Conservation (phyloP, 106 monocot genomes). For the Gastrodia elata region DNA sequence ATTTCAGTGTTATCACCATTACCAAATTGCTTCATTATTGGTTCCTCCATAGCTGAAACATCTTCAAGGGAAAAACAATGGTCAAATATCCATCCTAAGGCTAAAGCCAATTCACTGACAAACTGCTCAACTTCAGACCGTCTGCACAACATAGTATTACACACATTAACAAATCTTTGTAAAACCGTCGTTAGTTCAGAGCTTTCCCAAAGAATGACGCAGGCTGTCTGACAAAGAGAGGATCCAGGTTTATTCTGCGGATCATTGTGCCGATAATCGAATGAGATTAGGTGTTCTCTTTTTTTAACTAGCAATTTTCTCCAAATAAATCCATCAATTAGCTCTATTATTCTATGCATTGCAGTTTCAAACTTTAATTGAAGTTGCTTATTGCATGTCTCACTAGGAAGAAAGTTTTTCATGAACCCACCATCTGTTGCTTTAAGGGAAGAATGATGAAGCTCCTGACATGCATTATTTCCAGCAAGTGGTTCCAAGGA, state of each 20-base stretch:
- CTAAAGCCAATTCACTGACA: slow-evolving; percentile 23
- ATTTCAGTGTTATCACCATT: slow-evolving; percentile 14
- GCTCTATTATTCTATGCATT: slow-evolving; percentile 32
- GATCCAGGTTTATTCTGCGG: not conserved
- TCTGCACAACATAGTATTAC: slow-evolving; percentile 43
- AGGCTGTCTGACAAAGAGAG: slow-evolving; percentile 20
- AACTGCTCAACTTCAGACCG: slow-evolving; percentile 36
- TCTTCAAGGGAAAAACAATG: slow-evolving; percentile 62
- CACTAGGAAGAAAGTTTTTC: not conserved
- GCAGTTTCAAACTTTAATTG: slow-evolving; percentile 22
- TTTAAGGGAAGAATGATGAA: slow-evolving; percentile 2
- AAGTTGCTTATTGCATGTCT: slow-evolving; percentile 5
- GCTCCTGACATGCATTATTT: not conserved
- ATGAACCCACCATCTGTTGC: slow-evolving; percentile 6
- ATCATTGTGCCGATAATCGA: slow-evolving; percentile 2
- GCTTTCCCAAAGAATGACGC: slow-evolving; percentile 38
- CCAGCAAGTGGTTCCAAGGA: not conserved
- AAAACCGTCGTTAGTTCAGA: slow-evolving; percentile 42
- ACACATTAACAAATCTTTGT: slow-evolving; percentile 29
- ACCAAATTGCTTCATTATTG: slow-evolving; percentile 28
- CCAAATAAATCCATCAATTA: slow-evolving; percentile 40
- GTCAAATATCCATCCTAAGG: slow-evolving; percentile 50
- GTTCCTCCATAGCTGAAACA: slow-evolving; percentile 39
- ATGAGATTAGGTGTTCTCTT: slow-evolving; percentile 6
- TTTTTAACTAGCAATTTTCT: slow-evolving; percentile 12